Evolutionary conservation across 1,284 basidiomycete species (phyloP).

Genomic region (Pseudomicrostroma phylloplanum): DNA sequence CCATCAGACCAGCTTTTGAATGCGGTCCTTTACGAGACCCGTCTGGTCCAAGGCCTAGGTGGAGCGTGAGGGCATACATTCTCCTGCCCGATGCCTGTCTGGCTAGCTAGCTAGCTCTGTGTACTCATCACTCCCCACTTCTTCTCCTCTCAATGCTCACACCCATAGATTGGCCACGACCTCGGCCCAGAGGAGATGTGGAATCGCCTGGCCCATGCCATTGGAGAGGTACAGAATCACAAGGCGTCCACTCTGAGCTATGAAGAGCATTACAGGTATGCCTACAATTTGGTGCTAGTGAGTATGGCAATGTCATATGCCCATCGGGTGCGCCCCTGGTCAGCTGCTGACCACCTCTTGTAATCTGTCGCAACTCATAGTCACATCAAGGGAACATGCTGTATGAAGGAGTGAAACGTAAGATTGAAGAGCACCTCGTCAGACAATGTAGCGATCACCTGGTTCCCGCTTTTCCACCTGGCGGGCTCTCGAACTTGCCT

Average conservation of each 20-base stretch:
- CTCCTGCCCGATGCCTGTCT: no score
- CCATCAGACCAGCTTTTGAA: not conserved
- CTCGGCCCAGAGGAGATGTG: constrained; percentile 55
- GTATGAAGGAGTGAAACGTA: constrained; percentile 75
- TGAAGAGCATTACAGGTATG: constrained; percentile 74
- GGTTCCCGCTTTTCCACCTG: constrained; percentile 68
- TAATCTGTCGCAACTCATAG: constrained; percentile 7
- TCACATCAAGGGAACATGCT: constrained; percentile 73
- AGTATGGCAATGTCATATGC: constrained; percentile 12
- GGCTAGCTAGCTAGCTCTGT: no score
- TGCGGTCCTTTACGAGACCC: no score
- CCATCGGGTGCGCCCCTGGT: no score
- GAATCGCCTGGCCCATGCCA: constrained; percentile 70
- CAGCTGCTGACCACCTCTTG: not conserved
- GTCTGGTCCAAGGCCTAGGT: no score
- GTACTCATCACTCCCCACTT: not conserved
- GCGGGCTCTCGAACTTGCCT: constrained; percentile 52
- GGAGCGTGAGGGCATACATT: no score
- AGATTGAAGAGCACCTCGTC: constrained; percentile 78
- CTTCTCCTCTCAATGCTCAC: not conserved
- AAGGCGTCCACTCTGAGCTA: constrained; percentile 87
- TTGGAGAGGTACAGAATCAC: constrained; percentile 90
- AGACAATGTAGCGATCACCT: constrained; percentile 70
- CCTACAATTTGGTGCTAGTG: constrained; percentile 44
- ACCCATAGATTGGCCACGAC: constrained; percentile 35